Base-by-base conservation (phyloP, 108 stramenopile species). In the Chaetoceros muelleri region DNA sequence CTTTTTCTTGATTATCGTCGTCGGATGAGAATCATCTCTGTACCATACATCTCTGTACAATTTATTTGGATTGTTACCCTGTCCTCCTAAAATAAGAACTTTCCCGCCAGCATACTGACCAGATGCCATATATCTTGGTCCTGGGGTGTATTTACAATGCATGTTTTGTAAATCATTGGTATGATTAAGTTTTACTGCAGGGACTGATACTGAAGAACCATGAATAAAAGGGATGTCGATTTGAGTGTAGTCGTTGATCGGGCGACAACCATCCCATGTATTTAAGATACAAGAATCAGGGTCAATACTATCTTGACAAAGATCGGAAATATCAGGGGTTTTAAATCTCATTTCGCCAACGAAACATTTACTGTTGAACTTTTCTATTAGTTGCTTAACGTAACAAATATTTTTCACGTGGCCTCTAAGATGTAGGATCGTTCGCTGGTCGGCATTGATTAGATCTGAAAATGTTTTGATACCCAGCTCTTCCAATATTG, bases 41-140 rank as follows among this genome's bases (percentile, higher is more conserved):
- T 72, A 52, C 90, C 90, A 92, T 10, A 77, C 75, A 58, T 92
- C 87, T 20, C 61, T 30, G 55, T 67, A 67, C 1, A 67, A 69
- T 3, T 13, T 47, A 34, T 31, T 67, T 16, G 23, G 24, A 22
- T 50, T 48, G 25, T 28, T 18, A 26, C 44, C 58, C 29, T 68
- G 51, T 3, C 76, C 76, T 44, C 76, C 76, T 29, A 78, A 46
- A 45, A 74, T 47, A 18, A 71, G 31, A 21, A 70, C 65, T 61
- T 74, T 72, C 49, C 52, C 58, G 31, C 62, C 58, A 3, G 65
- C 25, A 46, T 73, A 71, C 0, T 20, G 64, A 47, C 59, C 67
- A 5, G 72, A 60, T 40, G 68, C 62, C 56, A 60, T 62, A 34
- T 60, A 61, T 10, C 76, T 52, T 16, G 46, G 23, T 25, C 56